Evolutionary conservation across 2,329 filamentous ascomycete genomes (phyloP), one percentile per base, ranked within the genome.

Genomic region (Verticillium alfalfae): DNA sequence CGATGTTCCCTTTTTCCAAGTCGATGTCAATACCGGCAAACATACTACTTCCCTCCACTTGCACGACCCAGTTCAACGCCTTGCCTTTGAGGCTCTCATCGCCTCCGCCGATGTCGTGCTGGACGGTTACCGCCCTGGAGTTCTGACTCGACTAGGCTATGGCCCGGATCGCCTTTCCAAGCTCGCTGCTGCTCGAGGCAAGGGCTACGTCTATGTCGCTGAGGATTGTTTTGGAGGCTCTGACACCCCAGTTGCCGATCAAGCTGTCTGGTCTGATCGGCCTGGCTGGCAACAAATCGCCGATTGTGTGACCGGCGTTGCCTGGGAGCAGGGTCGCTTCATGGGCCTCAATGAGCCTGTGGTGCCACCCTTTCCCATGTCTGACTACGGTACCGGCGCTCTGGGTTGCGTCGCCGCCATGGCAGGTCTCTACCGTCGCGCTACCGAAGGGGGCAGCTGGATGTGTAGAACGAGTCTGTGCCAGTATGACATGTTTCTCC

Each of bases 231-330:
- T 88, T 65, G 87, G 87, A 2, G 84, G 84, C 38, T 75, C 81
- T 36, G 84, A 82, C 31, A 60, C 67, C 34, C 64, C 60, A 45
- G 45, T 54, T 26, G 69, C 66, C 6, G 68, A 69, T 16, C 57
- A 60, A 12, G 66, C 66, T 1, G 83, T 84, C 62, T 88, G 85
- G 85, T 78, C 81, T 1, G 74, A 73, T 34, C 77, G 85, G 13
- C 81, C 85, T 12, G 86, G 86, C 15, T 88, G 86, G 86, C 86
- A 87, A 67, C 84, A 86, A 67, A 87, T 87, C 60, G 84, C 84
- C 37, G 86, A 88, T 70, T 85, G 82, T 61, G 84, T 83, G 61
- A 79, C 81, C 5, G 80, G 81, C 10, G 75, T 81, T 4, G 80
- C 80, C 2, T 83, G 79, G 78, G 76, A 74, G 9, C 82, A 85